Evolutionary conservation across 2,329 filamentous ascomycete species (phyloP), one percentile per base, ranked within the genome.

Genomic region (Venturia carpophila): DNA sequence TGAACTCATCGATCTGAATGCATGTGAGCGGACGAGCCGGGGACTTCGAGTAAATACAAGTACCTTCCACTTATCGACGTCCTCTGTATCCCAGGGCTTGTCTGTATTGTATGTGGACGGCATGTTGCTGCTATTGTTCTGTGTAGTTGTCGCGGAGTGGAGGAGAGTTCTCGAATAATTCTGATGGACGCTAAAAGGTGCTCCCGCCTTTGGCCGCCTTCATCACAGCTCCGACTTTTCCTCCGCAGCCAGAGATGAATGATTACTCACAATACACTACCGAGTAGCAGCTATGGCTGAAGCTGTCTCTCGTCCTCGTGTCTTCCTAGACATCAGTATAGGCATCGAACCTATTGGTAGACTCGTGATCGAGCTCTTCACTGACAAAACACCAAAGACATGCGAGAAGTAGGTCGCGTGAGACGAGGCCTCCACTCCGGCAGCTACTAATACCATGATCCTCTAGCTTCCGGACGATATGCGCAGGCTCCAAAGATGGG

Each of bases 51-150:
- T 24, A 13, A 9, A 41, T 5, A 34, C 19, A 64, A 71, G 19
- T 45, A 87, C 87, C 82, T 92, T 93, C 92, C 92, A 97, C 76
- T 97, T 96, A 79, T 97, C 93, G 69, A 97, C 91, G 73, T 97
- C 94, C 68, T 96, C 92, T 65, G 92, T 96, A 73, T 97, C 92
- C 92, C 92, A 95, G 65, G 91, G 90, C 77, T 96, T 96, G 3
- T 95, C 91, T 70, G 85, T 88, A 68, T 96, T 89, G 78, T 96
- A 86, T 69, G 89, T 96, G 39, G 91, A 94, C 68, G 92, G 91
- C 92, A 96, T 92, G 60, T 71, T 79, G 72, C 66, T 24, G 55
- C 27, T 27, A 17, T 45, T 47, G 65, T 61, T 49, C 30, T 17
- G 41, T 62, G 30, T 34, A n/a, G 30, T 63, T 4, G 62, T 52